Conservation (phyloP, 257 asterid species). For the Lantana camara region DNA sequence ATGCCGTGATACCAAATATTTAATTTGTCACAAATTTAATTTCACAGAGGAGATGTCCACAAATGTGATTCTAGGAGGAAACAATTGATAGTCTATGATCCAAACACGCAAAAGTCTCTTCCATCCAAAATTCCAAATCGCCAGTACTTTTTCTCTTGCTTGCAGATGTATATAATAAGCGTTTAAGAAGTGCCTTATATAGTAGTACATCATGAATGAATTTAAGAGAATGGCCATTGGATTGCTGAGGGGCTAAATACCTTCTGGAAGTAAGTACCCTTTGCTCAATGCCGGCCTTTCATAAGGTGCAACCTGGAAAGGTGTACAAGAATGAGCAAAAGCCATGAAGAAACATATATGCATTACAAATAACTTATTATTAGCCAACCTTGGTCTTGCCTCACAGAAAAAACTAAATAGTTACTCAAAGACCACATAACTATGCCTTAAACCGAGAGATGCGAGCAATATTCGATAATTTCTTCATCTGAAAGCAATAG, state of each 20-base stretch:
- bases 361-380: slow-evolving; percentile 4
- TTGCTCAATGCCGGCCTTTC: slow-evolving; percentile 95
- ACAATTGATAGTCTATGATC: too few relatives aligned
- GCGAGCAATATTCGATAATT: slow-evolving; percentile 6
- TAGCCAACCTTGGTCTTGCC: slow-evolving; percentile 8
- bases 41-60: too few relatives aligned
- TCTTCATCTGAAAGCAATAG: slow-evolving; percentile 10
- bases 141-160: slow-evolving; percentile 2
- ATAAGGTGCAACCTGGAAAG: slow-evolving; percentile 87
- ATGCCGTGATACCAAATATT: too few relatives aligned
- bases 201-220: slow-evolving; percentile 9
- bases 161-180: slow-evolving; percentile 7
- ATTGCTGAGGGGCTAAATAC: slow-evolving; percentile 46
- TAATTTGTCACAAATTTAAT: too few relatives aligned
- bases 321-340: slow-evolving; percentile 13
- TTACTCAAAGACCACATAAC: slow-evolving; percentile 12
- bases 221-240: too few relatives aligned
- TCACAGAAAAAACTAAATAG: not conserved
- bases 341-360: slow-evolving; percentile 1
- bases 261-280: slow-evolving; percentile 91
- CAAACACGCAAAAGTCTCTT: slow-evolving; percentile 1
- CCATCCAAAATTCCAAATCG: not conserved
- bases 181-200: slow-evolving; percentile 19
- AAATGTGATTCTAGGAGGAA: too few relatives aligned
- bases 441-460: not conserved